A percentile compares a stretch with the other conserved stretches of the same genome.
Conservation (phyloP, 202 grass and related monocot species). For the Zoysia matrella region DNA sequence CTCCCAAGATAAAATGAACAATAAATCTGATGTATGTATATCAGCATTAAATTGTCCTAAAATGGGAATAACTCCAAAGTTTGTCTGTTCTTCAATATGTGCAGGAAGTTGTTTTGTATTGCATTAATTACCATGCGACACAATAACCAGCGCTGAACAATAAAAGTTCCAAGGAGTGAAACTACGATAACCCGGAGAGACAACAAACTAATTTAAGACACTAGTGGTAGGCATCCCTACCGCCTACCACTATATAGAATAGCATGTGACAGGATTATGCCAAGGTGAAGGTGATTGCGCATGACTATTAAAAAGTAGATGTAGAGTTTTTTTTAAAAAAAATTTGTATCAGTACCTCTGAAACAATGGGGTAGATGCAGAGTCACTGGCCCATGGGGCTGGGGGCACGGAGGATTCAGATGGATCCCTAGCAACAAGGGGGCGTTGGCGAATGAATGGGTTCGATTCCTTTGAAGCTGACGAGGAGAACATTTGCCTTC, state of each 20-base stretch:
- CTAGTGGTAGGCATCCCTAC: not conserved
- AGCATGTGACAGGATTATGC: constrained; percentile 9
- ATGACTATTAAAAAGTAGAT: not conserved
- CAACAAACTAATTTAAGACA: not conserved
- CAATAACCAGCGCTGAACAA: not conserved
- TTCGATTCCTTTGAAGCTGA: no score
- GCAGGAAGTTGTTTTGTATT: not conserved
- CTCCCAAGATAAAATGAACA: not conserved
- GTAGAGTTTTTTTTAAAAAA: not conserved
- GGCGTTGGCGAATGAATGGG: no score
- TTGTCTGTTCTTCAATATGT: not conserved
- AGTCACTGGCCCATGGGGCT: constrained; percentile 59
- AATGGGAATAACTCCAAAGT: not conserved
- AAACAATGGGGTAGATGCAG: constrained; percentile 77
- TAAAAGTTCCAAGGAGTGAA: not conserved
- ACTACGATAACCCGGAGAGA: not conserved
- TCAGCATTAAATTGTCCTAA: not conserved
- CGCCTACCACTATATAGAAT: constrained; percentile 7
- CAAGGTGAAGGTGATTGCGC: not conserved
- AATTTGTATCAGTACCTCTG: constrained; percentile 60
- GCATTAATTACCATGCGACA: not conserved
- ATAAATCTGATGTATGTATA: not conserved
- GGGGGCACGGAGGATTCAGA: no score
- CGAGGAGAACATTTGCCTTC: no score
- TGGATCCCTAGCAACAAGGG: no score